These are phyloP conservation scores for Cladosporium sp. DNA, from an alignment of 2,329 filamentous ascomycete genomes.

Conservation along the genomic window DNA sequence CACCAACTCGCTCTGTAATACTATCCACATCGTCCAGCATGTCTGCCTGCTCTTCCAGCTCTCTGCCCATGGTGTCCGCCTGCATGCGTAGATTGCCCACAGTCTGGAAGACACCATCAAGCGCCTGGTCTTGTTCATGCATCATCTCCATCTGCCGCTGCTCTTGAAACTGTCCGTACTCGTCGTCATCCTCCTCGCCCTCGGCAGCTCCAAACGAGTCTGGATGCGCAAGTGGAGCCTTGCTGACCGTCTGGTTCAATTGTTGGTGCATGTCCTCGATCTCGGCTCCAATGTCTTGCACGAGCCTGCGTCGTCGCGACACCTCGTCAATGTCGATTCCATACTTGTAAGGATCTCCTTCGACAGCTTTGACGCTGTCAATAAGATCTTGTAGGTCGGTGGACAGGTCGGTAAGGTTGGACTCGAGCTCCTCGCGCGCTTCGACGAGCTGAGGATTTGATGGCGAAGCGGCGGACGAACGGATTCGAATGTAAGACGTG, in stretches of 20 bases:
- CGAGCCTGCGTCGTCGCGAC: conserved; percentile 73
- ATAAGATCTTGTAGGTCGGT: conserved; percentile 88
- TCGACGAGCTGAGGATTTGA: conserved; percentile 69
- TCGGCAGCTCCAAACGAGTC: conserved; percentile 50
- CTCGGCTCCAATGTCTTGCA: conserved; percentile 86
- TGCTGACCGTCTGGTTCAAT: conserved; percentile 61
- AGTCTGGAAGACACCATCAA: conserved; percentile 89
- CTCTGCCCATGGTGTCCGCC: conserved; percentile 92
- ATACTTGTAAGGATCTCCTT: conserved; percentile 82
- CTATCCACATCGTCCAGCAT: conserved; percentile 84
- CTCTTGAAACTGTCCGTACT: conserved; percentile 75
- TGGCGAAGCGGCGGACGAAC: conserved; percentile 72
- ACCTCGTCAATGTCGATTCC: conserved; percentile 84
- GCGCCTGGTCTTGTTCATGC: conserved; percentile 88
- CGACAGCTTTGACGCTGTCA: conserved; percentile 82
- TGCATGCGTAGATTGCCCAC: conserved; percentile 88
- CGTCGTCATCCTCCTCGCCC: conserved; percentile 44
- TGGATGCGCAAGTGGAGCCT: conserved; percentile 60
- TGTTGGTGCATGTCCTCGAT: conserved; percentile 87
- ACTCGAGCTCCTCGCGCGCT: conserved; percentile 72
- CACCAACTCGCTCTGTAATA: conserved; percentile 82
- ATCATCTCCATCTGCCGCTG: conserved; percentile 89
- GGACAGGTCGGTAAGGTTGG: conserved; percentile 69
- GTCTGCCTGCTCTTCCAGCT: conserved; percentile 90
- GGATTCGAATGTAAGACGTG: conserved; percentile 92